These are phyloP conservation scores for Vitellaria paradoxa DNA, from an alignment of 179 eudicot species.

Conservation along the genomic window DNA sequence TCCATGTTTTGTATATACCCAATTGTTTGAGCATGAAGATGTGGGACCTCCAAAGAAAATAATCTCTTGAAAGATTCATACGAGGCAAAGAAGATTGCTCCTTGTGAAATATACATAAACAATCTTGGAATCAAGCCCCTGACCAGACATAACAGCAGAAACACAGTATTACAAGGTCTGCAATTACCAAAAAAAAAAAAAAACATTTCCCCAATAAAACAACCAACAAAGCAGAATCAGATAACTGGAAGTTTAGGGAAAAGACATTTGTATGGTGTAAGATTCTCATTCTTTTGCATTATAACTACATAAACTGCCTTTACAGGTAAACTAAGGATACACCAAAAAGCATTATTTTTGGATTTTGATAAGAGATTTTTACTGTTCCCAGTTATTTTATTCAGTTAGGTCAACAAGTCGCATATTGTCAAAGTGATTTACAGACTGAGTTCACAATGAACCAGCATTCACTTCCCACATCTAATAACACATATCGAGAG, in stretches of 20 bases:
- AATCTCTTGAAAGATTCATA: constrained; percentile 79
- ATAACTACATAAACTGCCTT: neutral
- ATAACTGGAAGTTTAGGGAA: too few relatives aligned
- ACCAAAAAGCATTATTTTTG: neutral
- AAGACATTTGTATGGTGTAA: neutral
- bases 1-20: constrained; percentile 21
- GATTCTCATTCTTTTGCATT: neutral
- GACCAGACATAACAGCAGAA: neutral
- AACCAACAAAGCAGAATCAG: too few relatives aligned
- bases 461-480: neutral
- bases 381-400: neutral
- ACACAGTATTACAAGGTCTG: neutral
- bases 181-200: neutral
- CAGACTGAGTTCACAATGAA: neutral
- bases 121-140: constrained; percentile 97
- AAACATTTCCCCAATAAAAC: neutral
- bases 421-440: neutral
- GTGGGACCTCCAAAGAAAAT: constrained; percentile 40
- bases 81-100: constrained; percentile 90
- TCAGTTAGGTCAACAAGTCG: neutral
- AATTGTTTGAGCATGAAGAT: constrained; percentile 20
- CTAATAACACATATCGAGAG: neutral
- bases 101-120: constrained; percentile 89
- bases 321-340: neutral
- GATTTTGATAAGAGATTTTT: neutral